Percentiles rank a stretch among this genome's conserved stretches.
These are phyloP conservation scores for Fusarium globosum DNA, from an alignment of 2,329 filamentous ascomycete species.

Conservation along the genomic window DNA sequence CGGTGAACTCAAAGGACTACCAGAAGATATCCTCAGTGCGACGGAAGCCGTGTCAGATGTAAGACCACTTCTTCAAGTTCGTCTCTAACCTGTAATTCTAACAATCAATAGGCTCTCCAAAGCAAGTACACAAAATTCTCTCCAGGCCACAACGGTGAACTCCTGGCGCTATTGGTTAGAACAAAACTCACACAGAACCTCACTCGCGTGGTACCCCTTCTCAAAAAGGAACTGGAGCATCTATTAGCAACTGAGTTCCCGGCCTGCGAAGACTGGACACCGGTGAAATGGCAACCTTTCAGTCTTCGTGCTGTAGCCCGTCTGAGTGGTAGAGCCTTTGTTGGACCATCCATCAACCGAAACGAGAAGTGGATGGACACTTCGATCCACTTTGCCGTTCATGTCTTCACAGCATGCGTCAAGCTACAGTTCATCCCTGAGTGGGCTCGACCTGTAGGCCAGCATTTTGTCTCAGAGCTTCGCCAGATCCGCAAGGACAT, in stretches of 20 bases:
- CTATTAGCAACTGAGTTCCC: slow-evolving; percentile 61
- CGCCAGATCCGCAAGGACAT: slow-evolving; percentile 58
- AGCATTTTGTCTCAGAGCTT: slow-evolving; percentile 60
- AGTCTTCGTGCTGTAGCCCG: slow-evolving; percentile 63
- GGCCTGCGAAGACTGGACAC: slow-evolving; percentile 64
- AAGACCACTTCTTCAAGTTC: neutral
- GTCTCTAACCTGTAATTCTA: neutral
- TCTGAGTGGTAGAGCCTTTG: slow-evolving; percentile 64
- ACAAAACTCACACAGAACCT: slow-evolving; percentile 62
- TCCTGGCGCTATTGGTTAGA: slow-evolving; percentile 57
- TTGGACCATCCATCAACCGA: slow-evolving; percentile 62
- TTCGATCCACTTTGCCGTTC: slow-evolving; percentile 61
- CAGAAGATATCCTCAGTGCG: slow-evolving; percentile 61
- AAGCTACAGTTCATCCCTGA: slow-evolving; percentile 64
- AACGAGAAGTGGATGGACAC: slow-evolving; percentile 65
- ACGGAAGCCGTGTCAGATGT: slow-evolving; percentile 62
- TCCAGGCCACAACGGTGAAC: slow-evolving; percentile 58
- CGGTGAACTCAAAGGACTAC: slow-evolving; percentile 59
- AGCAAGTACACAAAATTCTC: slow-evolving; percentile 64
- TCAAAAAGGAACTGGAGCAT: slow-evolving; percentile 60
- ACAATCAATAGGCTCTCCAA: slow-evolving; percentile 56
- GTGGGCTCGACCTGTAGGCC: slow-evolving; percentile 60
- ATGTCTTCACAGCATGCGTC: slow-evolving; percentile 60
- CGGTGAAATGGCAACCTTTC: slow-evolving; percentile 64
- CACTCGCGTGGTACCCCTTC: slow-evolving; percentile 56